A percentile compares a stretch with the other conserved stretches of the same genome.
Conservation (phyloP, 257 asterid genomes). For the Vinca minor region DNA sequence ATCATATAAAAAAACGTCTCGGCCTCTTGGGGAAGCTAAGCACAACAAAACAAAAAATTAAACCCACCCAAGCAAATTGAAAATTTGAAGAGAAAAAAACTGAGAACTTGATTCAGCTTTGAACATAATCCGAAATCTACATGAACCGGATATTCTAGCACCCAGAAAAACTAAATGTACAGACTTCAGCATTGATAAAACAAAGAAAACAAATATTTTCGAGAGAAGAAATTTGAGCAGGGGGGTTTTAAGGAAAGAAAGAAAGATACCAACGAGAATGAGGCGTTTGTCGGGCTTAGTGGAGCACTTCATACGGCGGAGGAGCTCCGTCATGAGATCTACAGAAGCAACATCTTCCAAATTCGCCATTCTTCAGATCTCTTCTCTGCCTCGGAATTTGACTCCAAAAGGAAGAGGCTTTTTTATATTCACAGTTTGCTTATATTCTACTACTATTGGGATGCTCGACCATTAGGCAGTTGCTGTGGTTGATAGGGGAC, state of each 20-base stretch:
- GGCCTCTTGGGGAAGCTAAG: neutral
- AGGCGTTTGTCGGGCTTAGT: constrained; percentile 81
- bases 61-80: too few relatives aligned
- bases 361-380: constrained; percentile 20
- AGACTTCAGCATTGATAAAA: neutral
- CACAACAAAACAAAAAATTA: neutral
- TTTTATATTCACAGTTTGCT: too few relatives aligned
- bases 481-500: too few relatives aligned
- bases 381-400: neutral
- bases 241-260: too few relatives aligned
- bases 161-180: neutral
- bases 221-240: too few relatives aligned
- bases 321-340: constrained; percentile 73
- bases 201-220: neutral
- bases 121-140: neutral
- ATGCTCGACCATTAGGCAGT: too few relatives aligned
- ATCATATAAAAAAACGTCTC: neutral
- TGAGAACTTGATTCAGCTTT: neutral
- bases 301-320: constrained; percentile 70
- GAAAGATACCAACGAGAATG: constrained; percentile 70
- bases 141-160: too few relatives aligned
- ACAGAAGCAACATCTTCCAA: constrained; percentile 65
- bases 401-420: neutral
- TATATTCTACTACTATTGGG: too few relatives aligned
- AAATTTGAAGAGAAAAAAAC: neutral